Conservation (phyloP, 805 yeast genomes). For the Ogataea saltuana region DNA sequence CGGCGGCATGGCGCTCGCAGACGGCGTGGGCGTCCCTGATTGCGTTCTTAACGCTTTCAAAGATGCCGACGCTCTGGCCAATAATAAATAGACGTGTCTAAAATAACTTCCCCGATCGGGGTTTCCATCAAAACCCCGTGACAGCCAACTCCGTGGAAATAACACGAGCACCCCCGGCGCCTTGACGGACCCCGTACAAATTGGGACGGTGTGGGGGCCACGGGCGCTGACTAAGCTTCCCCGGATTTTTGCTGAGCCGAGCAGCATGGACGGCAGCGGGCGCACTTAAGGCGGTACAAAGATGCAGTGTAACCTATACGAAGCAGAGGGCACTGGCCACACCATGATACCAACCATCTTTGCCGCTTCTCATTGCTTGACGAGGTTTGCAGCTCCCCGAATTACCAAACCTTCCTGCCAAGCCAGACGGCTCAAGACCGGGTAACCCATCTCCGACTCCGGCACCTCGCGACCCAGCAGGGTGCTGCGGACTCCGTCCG, state of each 20-base stretch:
- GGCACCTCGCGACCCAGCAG: conserved; percentile 7
- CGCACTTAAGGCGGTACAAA: too few relatives aligned
- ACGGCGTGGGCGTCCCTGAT: conserved; percentile 89
- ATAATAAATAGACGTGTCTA: neutral
- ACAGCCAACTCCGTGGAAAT: neutral
- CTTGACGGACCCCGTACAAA: conserved; percentile 6
- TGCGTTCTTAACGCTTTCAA: conserved; percentile 66
- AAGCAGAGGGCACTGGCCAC: too few relatives aligned
- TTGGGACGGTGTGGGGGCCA: conserved; percentile 7
- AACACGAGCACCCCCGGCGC: neutral
- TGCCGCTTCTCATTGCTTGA: too few relatives aligned
- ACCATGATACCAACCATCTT: too few relatives aligned
- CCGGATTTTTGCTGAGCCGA: neutral
- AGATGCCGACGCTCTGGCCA: conserved; percentile 45
- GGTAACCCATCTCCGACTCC: conserved; percentile 8
- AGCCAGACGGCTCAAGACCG: neutral
- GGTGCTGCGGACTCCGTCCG: too few relatives aligned
- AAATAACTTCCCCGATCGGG: neutral
- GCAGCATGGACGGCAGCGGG: too few relatives aligned
- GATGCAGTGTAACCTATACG: too few relatives aligned
- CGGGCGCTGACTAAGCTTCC: too few relatives aligned
- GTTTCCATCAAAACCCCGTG: neutral
- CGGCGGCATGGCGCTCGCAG: conserved; percentile 81
- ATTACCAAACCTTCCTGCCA: neutral
- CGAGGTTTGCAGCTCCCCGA: neutral